Conservation (phyloP, 805 yeast species). For the Saccharomycopsis amapae region DNA sequence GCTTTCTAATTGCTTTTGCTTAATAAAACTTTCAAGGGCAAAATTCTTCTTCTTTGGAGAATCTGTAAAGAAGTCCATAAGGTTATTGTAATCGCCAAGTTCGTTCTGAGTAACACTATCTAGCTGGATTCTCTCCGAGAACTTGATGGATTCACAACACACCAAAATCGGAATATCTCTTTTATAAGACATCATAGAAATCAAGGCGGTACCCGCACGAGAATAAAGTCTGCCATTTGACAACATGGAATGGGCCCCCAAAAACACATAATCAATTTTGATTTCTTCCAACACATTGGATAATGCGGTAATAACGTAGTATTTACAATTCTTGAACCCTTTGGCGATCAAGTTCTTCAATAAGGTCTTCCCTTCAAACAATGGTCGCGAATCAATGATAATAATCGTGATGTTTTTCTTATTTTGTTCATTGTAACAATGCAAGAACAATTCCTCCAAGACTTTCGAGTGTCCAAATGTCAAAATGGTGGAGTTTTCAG, state of each 20-base stretch:
- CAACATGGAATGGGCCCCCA: constrained; percentile 96
- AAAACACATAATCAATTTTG: constrained; percentile 73
- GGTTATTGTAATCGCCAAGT: constrained; percentile 71
- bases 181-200: constrained; percentile 84
- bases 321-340: constrained; percentile 61
- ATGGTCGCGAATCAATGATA: constrained; percentile 87
- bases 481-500: constrained; percentile 68
- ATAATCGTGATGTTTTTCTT: constrained; percentile 67
- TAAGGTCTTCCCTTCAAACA: constrained; percentile 84
- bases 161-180: constrained; percentile 91
- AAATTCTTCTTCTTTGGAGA: constrained; percentile 50
- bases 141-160: constrained; percentile 91
- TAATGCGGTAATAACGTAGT: constrained; percentile 71
- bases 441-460: constrained; percentile 62
- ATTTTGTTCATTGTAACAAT: constrained; percentile 53
- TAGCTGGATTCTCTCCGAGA: constrained; percentile 89
- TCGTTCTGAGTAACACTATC: constrained; percentile 95
- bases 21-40: constrained; percentile 56
- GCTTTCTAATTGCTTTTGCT: constrained; percentile 26
- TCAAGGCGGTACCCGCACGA: constrained; percentile 89
- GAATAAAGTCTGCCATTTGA: constrained; percentile 91
- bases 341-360: constrained; percentile 54
- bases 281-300: constrained; percentile 68
- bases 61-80: constrained; percentile 44
- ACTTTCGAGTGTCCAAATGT: constrained; percentile 89